These are phyloP conservation scores for Fusarium phyllophilum DNA, from an alignment of 2,329 filamentous ascomycete genomes.

Conservation along the genomic window DNA sequence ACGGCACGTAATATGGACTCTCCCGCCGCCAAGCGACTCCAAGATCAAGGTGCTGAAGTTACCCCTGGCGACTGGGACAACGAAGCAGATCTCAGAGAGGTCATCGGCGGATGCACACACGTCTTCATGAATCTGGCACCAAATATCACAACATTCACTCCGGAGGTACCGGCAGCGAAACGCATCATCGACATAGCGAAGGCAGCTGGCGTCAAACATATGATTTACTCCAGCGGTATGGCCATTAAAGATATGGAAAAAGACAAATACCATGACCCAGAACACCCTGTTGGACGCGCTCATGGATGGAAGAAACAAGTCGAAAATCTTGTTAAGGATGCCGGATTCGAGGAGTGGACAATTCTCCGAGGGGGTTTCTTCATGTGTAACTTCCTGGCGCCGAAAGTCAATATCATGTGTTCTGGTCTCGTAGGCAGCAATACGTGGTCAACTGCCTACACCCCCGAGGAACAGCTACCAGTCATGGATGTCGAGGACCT, in stretches of 20 bases:
- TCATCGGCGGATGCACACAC: background rate
- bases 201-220: background rate
- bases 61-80: background rate
- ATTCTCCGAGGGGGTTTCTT: conserved; percentile 10
- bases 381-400: conserved; percentile 12
- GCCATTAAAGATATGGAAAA: conserved; percentile 10
- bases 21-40: background rate
- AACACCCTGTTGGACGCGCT: background rate
- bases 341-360: conserved; percentile 2
- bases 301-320: background rate
- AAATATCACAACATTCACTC: background rate
- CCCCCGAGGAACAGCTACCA: background rate
- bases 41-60: background rate
- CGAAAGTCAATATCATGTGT: conserved; percentile 8
- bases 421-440: background rate
- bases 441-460: background rate
- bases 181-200: background rate
- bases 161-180: background rate
- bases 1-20: conserved; percentile 3
- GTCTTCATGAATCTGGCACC: conserved; percentile 3
- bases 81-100: background rate
- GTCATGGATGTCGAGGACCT: conserved; percentile 8
- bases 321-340: background rate
- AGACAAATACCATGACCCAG: background rate
- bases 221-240: conserved; percentile 14